Percentiles rank a stretch among this genome's conserved stretches.
phyloP scores from a whole-genome alignment of 306 rosid species.

The Vachellia pachyceras region DNA sequence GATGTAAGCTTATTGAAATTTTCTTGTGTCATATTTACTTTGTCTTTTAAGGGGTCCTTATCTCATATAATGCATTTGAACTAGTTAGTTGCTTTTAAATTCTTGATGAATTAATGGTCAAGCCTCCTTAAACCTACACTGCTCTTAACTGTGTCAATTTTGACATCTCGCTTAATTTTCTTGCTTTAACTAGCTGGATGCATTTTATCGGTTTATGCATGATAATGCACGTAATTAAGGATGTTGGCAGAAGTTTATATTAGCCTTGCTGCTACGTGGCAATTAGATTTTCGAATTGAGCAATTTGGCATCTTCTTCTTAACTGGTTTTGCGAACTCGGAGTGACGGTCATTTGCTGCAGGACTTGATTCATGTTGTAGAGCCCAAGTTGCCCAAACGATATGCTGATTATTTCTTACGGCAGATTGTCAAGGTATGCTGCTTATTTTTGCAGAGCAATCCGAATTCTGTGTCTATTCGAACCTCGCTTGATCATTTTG shows the following conservation, averaged over 20 bases:
- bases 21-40: constrained; percentile 20
- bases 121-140: constrained; percentile 5
- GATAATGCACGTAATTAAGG: constrained; percentile 7
- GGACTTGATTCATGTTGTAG: constrained; percentile 72
- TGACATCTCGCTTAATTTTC: background rate
- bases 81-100: background rate
- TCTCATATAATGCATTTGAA: background rate
- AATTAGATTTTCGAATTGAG: constrained; percentile 2
- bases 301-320: background rate
- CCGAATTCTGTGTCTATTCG: background rate
- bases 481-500: background rate
- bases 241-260: constrained; percentile 8
- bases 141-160: background rate
- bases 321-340: constrained; percentile 17
- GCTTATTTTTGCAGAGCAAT: constrained; percentile 14
- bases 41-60: no score
- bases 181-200: background rate
- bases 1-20: constrained; percentile 60
- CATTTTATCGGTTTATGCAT: background rate
- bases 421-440: constrained; percentile 82
- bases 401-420: constrained; percentile 93
- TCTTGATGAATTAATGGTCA: constrained; percentile 8
- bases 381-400: constrained; percentile 74
- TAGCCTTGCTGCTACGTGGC: background rate
- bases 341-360: constrained; percentile 48